These are phyloP conservation scores for Septoria petroselini DNA, from an alignment of 2,329 filamentous ascomycete species.

Conservation along the genomic window DNA sequence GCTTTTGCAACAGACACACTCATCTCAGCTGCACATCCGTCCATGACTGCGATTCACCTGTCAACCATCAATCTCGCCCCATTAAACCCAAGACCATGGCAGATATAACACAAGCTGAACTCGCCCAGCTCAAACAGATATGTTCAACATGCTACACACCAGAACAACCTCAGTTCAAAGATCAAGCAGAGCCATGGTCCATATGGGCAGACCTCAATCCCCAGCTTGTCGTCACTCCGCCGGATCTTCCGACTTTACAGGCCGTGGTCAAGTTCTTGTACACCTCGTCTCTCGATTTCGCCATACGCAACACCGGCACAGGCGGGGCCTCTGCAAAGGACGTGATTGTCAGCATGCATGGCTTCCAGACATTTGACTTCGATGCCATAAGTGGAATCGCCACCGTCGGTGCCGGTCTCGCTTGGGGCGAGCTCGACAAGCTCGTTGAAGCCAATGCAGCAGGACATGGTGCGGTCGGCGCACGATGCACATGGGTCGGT, in stretches of 20 bases:
- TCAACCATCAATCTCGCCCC: no score
- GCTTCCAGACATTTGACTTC: conserved; percentile 41
- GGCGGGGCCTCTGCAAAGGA: conserved; percentile 40
- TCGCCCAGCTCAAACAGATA: conserved; percentile 6
- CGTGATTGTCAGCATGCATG: conserved; percentile 40
- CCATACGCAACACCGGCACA: conserved; percentile 40
- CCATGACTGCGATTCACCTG: no score
- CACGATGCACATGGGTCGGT: conserved; percentile 41
- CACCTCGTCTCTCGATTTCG: conserved; percentile 38
- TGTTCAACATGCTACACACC: conserved; percentile 11
- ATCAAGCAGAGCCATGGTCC: conserved; percentile 35
- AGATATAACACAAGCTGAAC: background rate
- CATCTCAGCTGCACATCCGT: background rate
- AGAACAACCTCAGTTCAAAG: conserved; percentile 16
- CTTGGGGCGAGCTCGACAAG: conserved; percentile 41
- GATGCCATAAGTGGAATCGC: conserved; percentile 35
- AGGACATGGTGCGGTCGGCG: conserved; percentile 39
- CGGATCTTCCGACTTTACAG: conserved; percentile 33
- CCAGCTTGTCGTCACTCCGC: conserved; percentile 38
- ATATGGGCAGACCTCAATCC: conserved; percentile 37
- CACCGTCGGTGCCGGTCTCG: conserved; percentile 39
- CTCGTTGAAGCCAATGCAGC: conserved; percentile 38
- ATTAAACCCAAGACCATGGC: no score
- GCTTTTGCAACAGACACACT: no score
- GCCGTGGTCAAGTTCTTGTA: conserved; percentile 37